Percentiles rank a stretch among this genome's conserved stretches.
Conservation (phyloP, 2,329 filamentous ascomycete genomes). For the Emmonsia crescens region DNA sequence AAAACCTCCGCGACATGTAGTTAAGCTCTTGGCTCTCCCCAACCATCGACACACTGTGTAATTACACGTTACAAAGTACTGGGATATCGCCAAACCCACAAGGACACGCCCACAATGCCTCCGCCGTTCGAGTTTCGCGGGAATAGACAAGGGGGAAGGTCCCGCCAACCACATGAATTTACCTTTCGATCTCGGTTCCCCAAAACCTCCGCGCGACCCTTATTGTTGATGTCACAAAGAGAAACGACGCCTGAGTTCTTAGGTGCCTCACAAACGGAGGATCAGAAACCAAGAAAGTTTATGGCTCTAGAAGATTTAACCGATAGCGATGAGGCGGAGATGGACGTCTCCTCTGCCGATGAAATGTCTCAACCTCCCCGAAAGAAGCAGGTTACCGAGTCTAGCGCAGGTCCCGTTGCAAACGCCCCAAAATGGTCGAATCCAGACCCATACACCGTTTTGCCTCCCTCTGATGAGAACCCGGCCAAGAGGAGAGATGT, state of each 20-base stretch:
- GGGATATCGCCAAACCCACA: not conserved
- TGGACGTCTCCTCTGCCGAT: slow-evolving; percentile 33
- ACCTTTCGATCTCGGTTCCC: slow-evolving; percentile 30
- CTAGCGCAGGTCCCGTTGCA: slow-evolving; percentile 13
- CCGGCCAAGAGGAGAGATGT: slow-evolving; percentile 72
- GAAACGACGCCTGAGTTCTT: slow-evolving; percentile 30
- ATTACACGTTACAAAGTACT: not conserved
- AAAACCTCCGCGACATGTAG: not conserved
- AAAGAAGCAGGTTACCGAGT: slow-evolving; percentile 27
- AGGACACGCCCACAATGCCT: slow-evolving; percentile 10
- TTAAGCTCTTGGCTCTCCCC: not conserved
- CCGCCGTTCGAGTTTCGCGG: slow-evolving; percentile 27
- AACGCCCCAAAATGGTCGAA: slow-evolving; percentile 77
- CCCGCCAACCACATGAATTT: slow-evolving; percentile 24
- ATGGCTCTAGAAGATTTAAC: slow-evolving; percentile 29
- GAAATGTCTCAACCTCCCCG: slow-evolving; percentile 27
- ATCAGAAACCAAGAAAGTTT: slow-evolving; percentile 26
- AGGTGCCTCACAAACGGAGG: slow-evolving; percentile 14
- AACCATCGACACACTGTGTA: not conserved
- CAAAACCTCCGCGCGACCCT: slow-evolving; percentile 28
- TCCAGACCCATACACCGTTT: slow-evolving; percentile 80
- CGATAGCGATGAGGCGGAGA: slow-evolving; percentile 37
- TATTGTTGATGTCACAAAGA: slow-evolving; percentile 22
- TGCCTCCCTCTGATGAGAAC: slow-evolving; percentile 67
- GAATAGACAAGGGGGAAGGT: slow-evolving; percentile 17